A percentile compares a stretch with the other conserved stretches of the same genome.
Evolutionary conservation across 2,329 filamentous ascomycete species (phyloP).

Genomic region (Tolypocladium inflatum): DNA sequence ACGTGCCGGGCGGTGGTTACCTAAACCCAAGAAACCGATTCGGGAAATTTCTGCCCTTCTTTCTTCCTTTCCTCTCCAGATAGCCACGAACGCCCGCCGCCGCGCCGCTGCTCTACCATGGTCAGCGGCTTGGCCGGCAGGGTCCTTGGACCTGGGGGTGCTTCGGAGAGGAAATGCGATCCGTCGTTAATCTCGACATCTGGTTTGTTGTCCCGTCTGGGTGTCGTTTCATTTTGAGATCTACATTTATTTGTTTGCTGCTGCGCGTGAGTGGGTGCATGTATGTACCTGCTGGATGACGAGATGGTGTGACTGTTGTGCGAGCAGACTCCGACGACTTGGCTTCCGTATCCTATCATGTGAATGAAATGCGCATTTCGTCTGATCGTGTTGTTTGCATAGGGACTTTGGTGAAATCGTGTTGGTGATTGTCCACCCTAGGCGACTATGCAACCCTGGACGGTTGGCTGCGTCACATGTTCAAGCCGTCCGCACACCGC

Average conservation of each 20-base stretch:
- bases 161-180: slow-evolving; percentile 39
- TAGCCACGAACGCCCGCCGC: slow-evolving; percentile 39
- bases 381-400: not conserved
- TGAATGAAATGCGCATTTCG: not conserved
- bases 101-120: slow-evolving; percentile 16
- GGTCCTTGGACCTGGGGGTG: slow-evolving; percentile 25
- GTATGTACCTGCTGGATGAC: not conserved
- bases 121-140: slow-evolving; percentile 20
- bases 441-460: not conserved
- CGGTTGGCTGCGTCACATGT: not conserved
- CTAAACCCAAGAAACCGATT: not conserved
- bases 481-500: not conserved
- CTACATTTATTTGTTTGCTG: slow-evolving; percentile 30
- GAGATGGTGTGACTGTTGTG: not conserved
- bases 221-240: slow-evolving; percentile 50
- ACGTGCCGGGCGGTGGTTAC: slow-evolving; percentile 6
- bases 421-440: not conserved
- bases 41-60: slow-evolving; percentile 5
- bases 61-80: slow-evolving; percentile 33
- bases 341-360: not conserved
- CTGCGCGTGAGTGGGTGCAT: not conserved
- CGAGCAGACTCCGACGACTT: too few relatives aligned
- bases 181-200: slow-evolving; percentile 49
- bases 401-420: not conserved
- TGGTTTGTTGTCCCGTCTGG: slow-evolving; percentile 34